A percentile compares a stretch with the other conserved stretches of the same genome.
Conservation (phyloP, 192 early-diverging fungal species). For the Dissophora globulifera region DNA sequence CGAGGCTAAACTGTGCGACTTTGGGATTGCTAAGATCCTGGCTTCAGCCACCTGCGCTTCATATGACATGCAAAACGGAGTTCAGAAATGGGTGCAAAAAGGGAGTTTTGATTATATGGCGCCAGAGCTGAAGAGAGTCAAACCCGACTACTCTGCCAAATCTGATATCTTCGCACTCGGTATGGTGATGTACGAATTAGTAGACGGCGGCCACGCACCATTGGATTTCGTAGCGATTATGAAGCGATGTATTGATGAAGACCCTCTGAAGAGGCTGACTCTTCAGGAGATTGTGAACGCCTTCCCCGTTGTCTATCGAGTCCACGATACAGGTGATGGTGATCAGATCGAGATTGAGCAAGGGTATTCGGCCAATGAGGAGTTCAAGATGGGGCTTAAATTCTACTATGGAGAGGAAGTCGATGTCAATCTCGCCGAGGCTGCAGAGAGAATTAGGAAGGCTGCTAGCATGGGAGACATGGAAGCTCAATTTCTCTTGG, state of each 20-base stretch:
- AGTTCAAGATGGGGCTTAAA: constrained; percentile 48
- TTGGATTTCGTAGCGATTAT: not conserved
- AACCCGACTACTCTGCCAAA: not conserved
- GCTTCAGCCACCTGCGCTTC: not conserved
- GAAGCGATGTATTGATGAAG: not conserved
- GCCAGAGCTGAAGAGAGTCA: not conserved
- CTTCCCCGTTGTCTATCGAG: not conserved
- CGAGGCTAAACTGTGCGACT: constrained; percentile 31
- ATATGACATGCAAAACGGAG: too few relatives aligned
- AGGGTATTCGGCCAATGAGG: constrained; percentile 25
- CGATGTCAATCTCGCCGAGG: constrained; percentile 41
- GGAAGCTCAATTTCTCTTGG: constrained; percentile 4
- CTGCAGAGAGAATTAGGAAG: constrained; percentile 28
- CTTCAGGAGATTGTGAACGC: not conserved
- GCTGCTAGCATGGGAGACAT: constrained; percentile 3
- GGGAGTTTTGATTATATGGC: constrained; percentile 1
- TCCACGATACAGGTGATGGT: not conserved
- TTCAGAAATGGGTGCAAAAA: too few relatives aligned
- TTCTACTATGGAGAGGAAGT: constrained; percentile 50
- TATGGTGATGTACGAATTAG: constrained; percentile 19
- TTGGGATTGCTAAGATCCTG: constrained; percentile 12
- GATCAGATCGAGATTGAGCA: not conserved
- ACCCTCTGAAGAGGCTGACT: not conserved
- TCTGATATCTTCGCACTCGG: constrained; percentile 39
- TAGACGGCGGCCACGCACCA: not conserved